Base-by-base conservation (phyloP, 1,284 basidiomycete species). In the Xerocomus minutiporus region DNA sequence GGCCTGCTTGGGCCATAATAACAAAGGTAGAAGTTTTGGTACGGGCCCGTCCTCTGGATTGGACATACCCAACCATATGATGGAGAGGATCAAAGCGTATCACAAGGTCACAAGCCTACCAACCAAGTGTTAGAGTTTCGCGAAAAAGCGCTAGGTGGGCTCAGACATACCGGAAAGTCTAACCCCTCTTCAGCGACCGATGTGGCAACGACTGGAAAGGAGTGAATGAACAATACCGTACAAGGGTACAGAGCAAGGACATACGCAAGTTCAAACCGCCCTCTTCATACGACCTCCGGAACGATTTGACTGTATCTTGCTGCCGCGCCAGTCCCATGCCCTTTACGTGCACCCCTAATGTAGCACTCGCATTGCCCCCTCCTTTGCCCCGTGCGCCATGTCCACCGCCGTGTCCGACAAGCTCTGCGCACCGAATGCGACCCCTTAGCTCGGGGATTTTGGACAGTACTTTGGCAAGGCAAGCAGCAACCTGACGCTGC, bases 101-200 rank as follows among this genome's bases (percentile, higher is more conserved):
- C 47, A 91, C 87, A n/a, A 92, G 74, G 61, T 90, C 86, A 66
- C 90, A 92, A 9, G 86, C 84, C 86, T 90, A 52, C 12, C 40
- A 5, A 49, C 35, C 29, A 48, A 41, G 35, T 32, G 50, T 61
- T 53, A 36, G 39, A 11, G 15, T 29, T 47, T 44, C 13, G 8
- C 28, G 23, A 44, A 34, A 40, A 15, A 25, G 49, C 26, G 31
- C 36, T 53, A 17, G 8, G 29, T 36, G 13, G 5, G 45, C 20
- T 31, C 13, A 28, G 13, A 50, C 77, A 49, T 63, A 86, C 86
- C 12, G 84, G 87, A 69, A 93, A 91, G 67, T 93, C 90, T 26
- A 93, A 76, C 0, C 91, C 91, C 72, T 93, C 91, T 71, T 94
- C 91, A 1, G 89, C 91, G 6, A 93, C 90, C 8, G 84, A 84